Base-by-base conservation (phyloP, 129 eudicot species). In the Lonicera japonica region DNA sequence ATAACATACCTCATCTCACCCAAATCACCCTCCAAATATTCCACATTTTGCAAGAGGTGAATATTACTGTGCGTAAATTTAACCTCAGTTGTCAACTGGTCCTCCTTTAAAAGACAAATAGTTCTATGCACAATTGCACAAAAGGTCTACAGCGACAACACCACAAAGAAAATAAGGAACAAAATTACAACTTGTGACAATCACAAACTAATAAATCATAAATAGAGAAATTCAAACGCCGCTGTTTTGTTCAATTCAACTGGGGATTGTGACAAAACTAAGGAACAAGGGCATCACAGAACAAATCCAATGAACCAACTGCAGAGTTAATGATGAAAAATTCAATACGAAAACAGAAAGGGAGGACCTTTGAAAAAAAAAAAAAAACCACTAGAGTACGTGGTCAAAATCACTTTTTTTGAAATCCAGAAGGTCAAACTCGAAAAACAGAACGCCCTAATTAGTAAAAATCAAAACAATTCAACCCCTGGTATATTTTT, bases 1-100 rank as follows among this genome's bases (percentile, higher is more conserved):
- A 82, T 77, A 84, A 54, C 94, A 91, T 87, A 63, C 90, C 95
- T 91, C 97, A 90, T 90, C 86, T 85, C 96, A 76, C 74, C 77
- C 79, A 77, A 82, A 77, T 56, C 25, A 60, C 76, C 78, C 76
- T 75, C 75, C 81, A 65, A 71, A 56, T 60, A 34, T 60, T 78
- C 88, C 80, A 54, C 97, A 90, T 90, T 64, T 78, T 56, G 54
- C 22, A 48, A 65, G 64, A 46, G 25, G 63, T 29, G 19, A 34
- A 67, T 14, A 43, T 38, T 54, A 67, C 54, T 41, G 11, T 57
- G 36, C 18, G 54, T 38, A 53, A 57, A 53, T 25, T 53, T 21
- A 59, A 63, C 48, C 68, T 52, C 61, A 69, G 70, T 52, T 61
- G 18, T 15, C 46, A 43, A 22, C 58, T 20, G 34, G 23, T 22